Percentiles rank a stretch among this genome's conserved stretches.
Evolutionary conservation across 148 eudicot species (phyloP).

Genomic region (Rheum nobile): DNA sequence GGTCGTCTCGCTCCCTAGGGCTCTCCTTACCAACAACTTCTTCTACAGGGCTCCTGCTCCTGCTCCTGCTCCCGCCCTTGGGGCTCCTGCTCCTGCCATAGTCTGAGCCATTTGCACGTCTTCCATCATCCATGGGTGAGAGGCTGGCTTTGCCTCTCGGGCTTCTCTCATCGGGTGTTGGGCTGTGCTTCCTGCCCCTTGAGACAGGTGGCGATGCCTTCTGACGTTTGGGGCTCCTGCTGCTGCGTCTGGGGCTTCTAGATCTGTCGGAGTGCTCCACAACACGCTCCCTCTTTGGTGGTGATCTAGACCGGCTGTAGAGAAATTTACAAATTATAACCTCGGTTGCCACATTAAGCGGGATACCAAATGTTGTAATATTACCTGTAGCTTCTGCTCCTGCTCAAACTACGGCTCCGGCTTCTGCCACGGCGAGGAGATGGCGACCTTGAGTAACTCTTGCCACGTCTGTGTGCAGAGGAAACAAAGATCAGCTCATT

Average conservation of each 20-base stretch:
- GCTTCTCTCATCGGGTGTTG: slow-evolving; percentile 32
- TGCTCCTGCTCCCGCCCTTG: too few relatives aligned
- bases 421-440: slow-evolving; percentile 24
- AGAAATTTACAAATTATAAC: neutral
- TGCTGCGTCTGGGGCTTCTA: slow-evolving; percentile 40
- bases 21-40: slow-evolving; percentile 29
- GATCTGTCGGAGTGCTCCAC: slow-evolving; percentile 45
- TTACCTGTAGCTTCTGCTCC: slow-evolving; percentile 79
- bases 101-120: slow-evolving; percentile 30
- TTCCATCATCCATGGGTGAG: slow-evolving; percentile 8
- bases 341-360: neutral
- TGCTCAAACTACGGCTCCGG: slow-evolving; percentile 56
- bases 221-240: slow-evolving; percentile 49
- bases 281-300: slow-evolving; percentile 37
- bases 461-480: slow-evolving; percentile 23
- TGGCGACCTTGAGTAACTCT: slow-evolving; percentile 44
- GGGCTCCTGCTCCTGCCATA: too few relatives aligned
- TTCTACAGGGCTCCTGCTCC: slow-evolving; percentile 44
- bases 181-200: slow-evolving; percentile 46
- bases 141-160: slow-evolving; percentile 3
- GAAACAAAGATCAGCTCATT: neutral
- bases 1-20: slow-evolving; percentile 24
- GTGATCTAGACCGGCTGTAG: slow-evolving; percentile 21
- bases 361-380: neutral
- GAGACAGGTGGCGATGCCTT: slow-evolving; percentile 24